Base-by-base conservation (phyloP, 2,329 filamentous ascomycete genomes). In the Neofusicoccum sp. region DNA sequence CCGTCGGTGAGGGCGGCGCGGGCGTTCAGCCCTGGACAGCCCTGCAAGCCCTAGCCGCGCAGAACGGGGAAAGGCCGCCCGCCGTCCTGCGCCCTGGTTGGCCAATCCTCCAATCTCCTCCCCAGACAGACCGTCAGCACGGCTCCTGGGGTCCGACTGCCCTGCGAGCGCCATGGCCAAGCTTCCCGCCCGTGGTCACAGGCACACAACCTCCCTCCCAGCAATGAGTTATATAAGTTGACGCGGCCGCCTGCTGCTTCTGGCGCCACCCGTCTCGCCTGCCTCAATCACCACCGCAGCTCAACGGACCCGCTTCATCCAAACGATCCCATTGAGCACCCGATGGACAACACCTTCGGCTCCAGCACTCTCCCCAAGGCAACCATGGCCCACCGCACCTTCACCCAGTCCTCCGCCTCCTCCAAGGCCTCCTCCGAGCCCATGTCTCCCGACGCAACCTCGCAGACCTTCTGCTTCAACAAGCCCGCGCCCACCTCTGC, bases 381-480 rank as follows among this genome's bases (percentile, higher is more conserved):
- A n/a, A 34, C 14, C 45, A 63, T 59, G 52, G 43, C 49, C 49
- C 37, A 41, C 36, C 61, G 54, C 52, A 63, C 61, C 28, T 44
- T 33, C 28, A 50, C 61, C 4, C 61, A 50, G 56, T 63, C 52
- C 37, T 43, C 61, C 12, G 36, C 54, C 37, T 63, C 61, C 29
- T 50, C 59, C 29, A 33, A 14, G 22, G 45, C 59, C 5, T 58
- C 61, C 1, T 33, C 37, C 11, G 45, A 45, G 37, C 45, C 61
- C 61, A 31, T 31, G 34, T 63, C 61, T 3, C 50, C 54, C 14
- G 47, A 43, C 52, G 48, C 52, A n/a, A 47, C 36, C 58, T 61
- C 63, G 31, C 48, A 45, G 36, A 62, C 56, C 8, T 60, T 48
- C 31, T 58, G 54, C 63, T 50, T 60, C 59, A 63, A 49, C 63